Conservation (phyloP, 768 basidiomycete species). For the Lactifluus subvellereus region DNA sequence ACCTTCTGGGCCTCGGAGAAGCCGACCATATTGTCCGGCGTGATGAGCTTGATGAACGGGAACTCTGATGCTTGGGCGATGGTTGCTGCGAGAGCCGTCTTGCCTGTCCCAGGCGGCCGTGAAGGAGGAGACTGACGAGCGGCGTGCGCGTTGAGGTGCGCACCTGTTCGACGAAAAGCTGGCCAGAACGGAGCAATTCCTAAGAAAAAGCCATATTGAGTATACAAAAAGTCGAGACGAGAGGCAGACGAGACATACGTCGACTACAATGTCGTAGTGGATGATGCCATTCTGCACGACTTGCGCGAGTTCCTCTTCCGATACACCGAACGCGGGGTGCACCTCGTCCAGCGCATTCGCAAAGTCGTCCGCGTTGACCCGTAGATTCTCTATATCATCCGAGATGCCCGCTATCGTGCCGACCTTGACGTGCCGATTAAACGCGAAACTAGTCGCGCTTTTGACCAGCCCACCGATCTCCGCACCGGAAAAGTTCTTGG, state of each 20-base stretch:
- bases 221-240: background rate
- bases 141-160: constrained; percentile 85
- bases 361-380: constrained; percentile 84
- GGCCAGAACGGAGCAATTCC: constrained; percentile 83
- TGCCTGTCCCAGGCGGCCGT: constrained; percentile 91
- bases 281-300: constrained; percentile 98
- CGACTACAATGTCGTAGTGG: constrained; percentile 67
- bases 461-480: constrained; percentile 95
- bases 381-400: constrained; percentile 89
- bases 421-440: constrained; percentile 95
- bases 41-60: constrained; percentile 97
- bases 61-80: constrained; percentile 92
- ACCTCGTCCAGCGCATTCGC: constrained; percentile 89
- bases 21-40: constrained; percentile 96
- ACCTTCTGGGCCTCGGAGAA: constrained; percentile 92
- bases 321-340: constrained; percentile 94
- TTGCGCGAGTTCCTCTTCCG: constrained; percentile 89
- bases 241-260: constrained; percentile 48
- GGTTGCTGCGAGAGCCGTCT: constrained; percentile 90
- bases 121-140: constrained; percentile 82
- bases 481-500: constrained; percentile 98
- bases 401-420: constrained; percentile 97
- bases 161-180: constrained; percentile 91
- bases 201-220: constrained; percentile 30
- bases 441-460: constrained; percentile 97